Evolutionary conservation across 1,284 basidiomycete species (phyloP).

Genomic region (Marasmius oreades): DNA sequence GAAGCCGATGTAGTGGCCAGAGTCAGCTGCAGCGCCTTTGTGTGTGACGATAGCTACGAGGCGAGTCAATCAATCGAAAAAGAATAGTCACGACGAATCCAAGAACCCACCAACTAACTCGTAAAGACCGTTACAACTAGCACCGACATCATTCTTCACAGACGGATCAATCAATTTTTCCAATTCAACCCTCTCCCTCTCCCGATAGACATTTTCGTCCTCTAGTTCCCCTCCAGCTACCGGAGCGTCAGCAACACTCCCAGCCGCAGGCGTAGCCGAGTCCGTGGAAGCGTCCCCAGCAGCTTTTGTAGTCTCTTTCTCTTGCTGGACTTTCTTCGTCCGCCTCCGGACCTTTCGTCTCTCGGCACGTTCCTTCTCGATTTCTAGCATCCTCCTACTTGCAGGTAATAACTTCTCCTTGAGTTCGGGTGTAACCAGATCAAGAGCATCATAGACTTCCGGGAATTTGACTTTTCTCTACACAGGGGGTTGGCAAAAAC

Average conservation of each 20-base stretch:
- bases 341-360: constrained; percentile 80
- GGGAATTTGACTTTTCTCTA: constrained; percentile 95
- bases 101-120: constrained; percentile 70
- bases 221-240: constrained; percentile 42
- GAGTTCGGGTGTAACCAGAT: constrained; percentile 80
- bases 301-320: constrained; percentile 22
- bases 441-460: constrained; percentile 81
- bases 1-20: constrained; percentile 92
- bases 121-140: constrained; percentile 75
- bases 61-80: background rate
- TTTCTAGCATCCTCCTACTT: constrained; percentile 68
- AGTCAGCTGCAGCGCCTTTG: constrained; percentile 93
- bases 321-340: constrained; percentile 47
- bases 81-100: too few species aligned
- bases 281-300: constrained; percentile 21
- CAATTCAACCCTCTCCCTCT: constrained; percentile 18
- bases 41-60: constrained; percentile 86
- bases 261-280: constrained; percentile 25
- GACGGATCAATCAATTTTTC: constrained; percentile 54
- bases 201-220: constrained; percentile 57
- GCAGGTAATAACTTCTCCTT: constrained; percentile 70
- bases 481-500: background rate
- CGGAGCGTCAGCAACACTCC: constrained; percentile 23
- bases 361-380: constrained; percentile 84
- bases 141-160: constrained; percentile 66